These are phyloP conservation scores for Aspergillus baeticus DNA, from an alignment of 495 filamentous ascomycete species.

Conservation along the genomic window DNA sequence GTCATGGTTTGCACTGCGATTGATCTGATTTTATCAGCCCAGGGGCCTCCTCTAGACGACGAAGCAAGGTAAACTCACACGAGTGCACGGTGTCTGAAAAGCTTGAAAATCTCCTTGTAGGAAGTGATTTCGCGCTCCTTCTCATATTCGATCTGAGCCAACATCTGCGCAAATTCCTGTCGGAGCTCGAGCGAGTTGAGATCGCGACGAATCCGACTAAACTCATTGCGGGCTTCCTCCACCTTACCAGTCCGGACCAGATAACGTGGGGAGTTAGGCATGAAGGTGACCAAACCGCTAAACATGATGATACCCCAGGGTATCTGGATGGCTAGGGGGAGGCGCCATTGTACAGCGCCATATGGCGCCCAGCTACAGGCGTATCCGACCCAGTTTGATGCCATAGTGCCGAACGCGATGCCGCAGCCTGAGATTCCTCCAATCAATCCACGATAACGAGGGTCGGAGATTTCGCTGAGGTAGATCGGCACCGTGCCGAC, in stretches of 20 bases:
- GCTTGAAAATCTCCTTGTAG: conserved; percentile 49
- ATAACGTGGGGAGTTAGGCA: conserved; percentile 58
- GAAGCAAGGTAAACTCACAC: conserved; percentile 32
- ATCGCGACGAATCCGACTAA: conserved; percentile 48
- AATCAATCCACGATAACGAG: conserved; percentile 53
- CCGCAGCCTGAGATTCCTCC: conserved; percentile 59
- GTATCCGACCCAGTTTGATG: conserved; percentile 58
- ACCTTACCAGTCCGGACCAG: conserved; percentile 53
- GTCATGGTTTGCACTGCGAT: conserved; percentile 61
- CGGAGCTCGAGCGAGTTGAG: conserved; percentile 45
- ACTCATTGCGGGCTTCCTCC: conserved; percentile 50
- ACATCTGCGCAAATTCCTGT: conserved; percentile 56
- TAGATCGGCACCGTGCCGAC: conserved; percentile 60
- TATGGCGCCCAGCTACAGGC: conserved; percentile 56
- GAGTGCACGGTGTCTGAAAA: conserved; percentile 51
- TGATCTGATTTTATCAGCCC: conserved; percentile 27
- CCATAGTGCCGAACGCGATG: conserved; percentile 58
- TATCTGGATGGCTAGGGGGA: conserved; percentile 57
- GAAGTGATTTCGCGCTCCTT: conserved; percentile 55
- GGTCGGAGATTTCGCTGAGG: conserved; percentile 56
- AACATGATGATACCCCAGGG: conserved; percentile 61
- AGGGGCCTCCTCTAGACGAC: background rate
- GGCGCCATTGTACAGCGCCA: conserved; percentile 54
- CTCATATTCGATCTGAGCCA: conserved; percentile 60
- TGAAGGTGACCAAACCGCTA: conserved; percentile 53